Percentiles rank a stretch among this genome's conserved stretches.
Conservation (phyloP, 306 rosid genomes). For the Prunus kanzakura region DNA sequence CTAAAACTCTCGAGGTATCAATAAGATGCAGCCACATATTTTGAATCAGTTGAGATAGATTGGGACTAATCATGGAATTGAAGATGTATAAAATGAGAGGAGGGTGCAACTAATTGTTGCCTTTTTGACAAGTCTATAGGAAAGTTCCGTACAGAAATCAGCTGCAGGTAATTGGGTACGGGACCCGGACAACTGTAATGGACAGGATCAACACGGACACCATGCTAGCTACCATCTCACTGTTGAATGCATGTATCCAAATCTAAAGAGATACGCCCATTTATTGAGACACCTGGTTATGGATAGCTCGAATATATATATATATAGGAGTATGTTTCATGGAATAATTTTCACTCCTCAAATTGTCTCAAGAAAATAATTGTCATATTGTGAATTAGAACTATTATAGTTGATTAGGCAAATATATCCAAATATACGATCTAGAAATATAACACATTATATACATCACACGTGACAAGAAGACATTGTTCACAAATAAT, state of each 20-base stretch:
- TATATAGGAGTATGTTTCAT: not conserved
- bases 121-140: not conserved
- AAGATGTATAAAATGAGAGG: not conserved
- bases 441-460: no score
- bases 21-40: not conserved
- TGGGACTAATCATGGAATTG: not conserved
- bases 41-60: not conserved
- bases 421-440: no score
- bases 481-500: no score
- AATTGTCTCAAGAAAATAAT: no score
- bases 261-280: conserved; percentile 21
- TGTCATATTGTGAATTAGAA: not conserved
- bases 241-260: not conserved
- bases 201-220: not conserved
- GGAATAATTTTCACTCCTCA: no score
- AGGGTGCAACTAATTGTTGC: not conserved
- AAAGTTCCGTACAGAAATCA: not conserved
- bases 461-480: no score
- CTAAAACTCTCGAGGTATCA: not conserved
- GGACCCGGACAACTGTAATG: not conserved
- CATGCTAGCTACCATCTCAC: not conserved
- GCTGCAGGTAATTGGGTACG: not conserved
- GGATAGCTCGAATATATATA: not conserved
- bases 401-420: no score
- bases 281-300: conserved; percentile 2